Conservation (phyloP, 352 stramenopile species). For the Phytophthora agathidicida region DNA sequence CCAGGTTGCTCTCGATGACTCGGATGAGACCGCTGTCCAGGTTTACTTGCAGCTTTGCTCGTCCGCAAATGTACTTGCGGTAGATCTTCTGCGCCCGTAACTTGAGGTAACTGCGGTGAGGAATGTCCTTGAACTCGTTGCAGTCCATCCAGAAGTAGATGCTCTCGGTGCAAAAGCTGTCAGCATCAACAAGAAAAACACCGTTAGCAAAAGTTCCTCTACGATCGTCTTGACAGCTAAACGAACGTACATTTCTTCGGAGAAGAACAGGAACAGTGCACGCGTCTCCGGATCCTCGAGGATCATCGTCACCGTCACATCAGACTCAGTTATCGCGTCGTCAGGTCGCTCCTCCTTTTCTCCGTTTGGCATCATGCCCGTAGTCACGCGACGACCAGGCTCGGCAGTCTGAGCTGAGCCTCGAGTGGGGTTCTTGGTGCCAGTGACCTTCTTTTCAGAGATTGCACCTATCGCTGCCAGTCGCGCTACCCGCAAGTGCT, state of each 20-base stretch:
- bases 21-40: constrained; percentile 60
- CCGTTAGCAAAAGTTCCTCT: not conserved
- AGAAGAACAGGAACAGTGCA: constrained; percentile 72
- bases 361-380: constrained; percentile 3
- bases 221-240: too few relatives aligned
- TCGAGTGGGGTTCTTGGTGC: not conserved
- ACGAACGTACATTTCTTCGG: constrained; percentile 74
- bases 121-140: constrained; percentile 84
- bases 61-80: constrained; percentile 74
- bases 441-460: constrained; percentile 6
- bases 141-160: constrained; percentile 89
- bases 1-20: constrained; percentile 61
- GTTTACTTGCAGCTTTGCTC: constrained; percentile 76
- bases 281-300: constrained; percentile 69
- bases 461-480: constrained; percentile 29
- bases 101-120: constrained; percentile 75
- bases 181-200: constrained; percentile 6
- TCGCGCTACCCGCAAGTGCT: constrained; percentile 34
- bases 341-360: constrained; percentile 10
- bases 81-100: constrained; percentile 82
- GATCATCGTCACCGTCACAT: constrained; percentile 62
- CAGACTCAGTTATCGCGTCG: constrained; percentile 28
- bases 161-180: constrained; percentile 78
- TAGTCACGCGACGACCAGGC: constrained; percentile 6
- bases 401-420: not conserved